Evolutionary conservation across 495 filamentous ascomycete genomes (phyloP), one percentile per base, ranked within the genome.

Genomic region (Hypoxylon perforatum): DNA sequence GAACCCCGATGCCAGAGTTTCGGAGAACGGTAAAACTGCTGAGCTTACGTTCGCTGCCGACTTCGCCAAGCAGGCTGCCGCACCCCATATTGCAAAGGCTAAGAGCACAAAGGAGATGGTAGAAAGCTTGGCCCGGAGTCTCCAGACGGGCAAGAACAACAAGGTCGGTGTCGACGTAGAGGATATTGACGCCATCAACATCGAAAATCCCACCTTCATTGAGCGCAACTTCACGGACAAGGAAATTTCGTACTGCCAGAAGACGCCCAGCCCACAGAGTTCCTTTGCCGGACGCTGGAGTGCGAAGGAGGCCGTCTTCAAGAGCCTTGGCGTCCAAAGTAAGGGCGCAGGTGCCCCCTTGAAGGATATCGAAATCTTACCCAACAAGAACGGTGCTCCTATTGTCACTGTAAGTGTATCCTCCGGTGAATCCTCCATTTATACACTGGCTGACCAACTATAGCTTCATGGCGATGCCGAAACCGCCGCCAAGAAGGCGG

Each of bases 291-390:
- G 95, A 14, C 87, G 92, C 57, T 99, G 95, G 95, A 92, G 88
- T 66, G 95, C 95, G 3, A 99, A 99, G 79, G 95, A 99, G 81
- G 95, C 94, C 4, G 93, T 99, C 4, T 99, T 99, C 82, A 99
- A 99, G 84, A 90, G 91, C 11, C 80, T 99, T n/a, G 92, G 92
- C 39, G 92, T 97, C n/a, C 76, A 84, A 66, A 86, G 92, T 74
- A 88, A 91, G 77, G 95, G 95, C 54, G 93, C 90, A 11, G 95
- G 96, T 62, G 94, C 95, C 51, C 84, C 91, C 15, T 69, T 99
- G 80, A 94, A 90, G 81, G 94, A 97, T 12, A 98, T 99, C 79
- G 95, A 99, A 83, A 93, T 99, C 62, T 76, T 83, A 36, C 87
- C 85, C 61, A 90, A 94, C 72, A 86, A 89, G 51, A 91, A 86